Conservation (phyloP, 2,329 filamentous ascomycete genomes). For the Cordyceps javanica region DNA sequence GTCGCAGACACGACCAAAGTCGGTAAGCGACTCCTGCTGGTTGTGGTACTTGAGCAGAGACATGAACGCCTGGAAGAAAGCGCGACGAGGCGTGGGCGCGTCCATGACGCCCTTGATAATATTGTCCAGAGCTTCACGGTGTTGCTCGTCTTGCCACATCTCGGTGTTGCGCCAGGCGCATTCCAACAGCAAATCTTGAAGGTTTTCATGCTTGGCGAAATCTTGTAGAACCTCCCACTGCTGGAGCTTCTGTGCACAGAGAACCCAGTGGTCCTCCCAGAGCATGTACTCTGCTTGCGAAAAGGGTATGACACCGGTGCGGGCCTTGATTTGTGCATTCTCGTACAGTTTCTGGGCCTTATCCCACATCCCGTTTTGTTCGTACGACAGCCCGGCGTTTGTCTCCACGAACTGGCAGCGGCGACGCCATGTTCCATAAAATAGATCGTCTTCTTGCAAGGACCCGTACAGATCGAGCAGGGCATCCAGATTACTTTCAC, state of each 20-base stretch:
- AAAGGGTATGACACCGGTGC: constrained; percentile 92
- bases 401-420: constrained; percentile 96
- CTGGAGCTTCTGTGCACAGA: constrained; percentile 95
- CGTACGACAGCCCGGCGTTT: constrained; percentile 92
- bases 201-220: constrained; percentile 97
- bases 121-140: constrained; percentile 82
- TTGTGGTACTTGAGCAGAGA: constrained; percentile 89
- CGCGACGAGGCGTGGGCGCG: constrained; percentile 84
- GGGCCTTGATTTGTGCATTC: constrained; percentile 90
- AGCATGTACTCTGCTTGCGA: constrained; percentile 97
- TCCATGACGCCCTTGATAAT: constrained; percentile 98
- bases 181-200: constrained; percentile 92
- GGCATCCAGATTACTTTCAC: constrained; percentile 93
- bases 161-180: constrained; percentile 94
- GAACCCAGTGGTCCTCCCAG: constrained; percentile 98
- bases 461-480: constrained; percentile 88
- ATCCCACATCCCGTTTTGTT: constrained; percentile 99
- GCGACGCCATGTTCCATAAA: constrained; percentile 94
- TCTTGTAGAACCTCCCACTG: constrained; percentile 98
- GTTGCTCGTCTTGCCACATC: constrained; percentile 82
- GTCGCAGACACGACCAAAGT: constrained; percentile 88
- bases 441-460: constrained; percentile 91
- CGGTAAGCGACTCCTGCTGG: constrained; percentile 69
- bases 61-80: constrained; percentile 99
- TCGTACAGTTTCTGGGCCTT: constrained; percentile 98